A percentile compares a stretch with the other conserved stretches of the same genome.
Conservation (phyloP, 108 stramenopile species). For the Skeletonema grethae region DNA sequence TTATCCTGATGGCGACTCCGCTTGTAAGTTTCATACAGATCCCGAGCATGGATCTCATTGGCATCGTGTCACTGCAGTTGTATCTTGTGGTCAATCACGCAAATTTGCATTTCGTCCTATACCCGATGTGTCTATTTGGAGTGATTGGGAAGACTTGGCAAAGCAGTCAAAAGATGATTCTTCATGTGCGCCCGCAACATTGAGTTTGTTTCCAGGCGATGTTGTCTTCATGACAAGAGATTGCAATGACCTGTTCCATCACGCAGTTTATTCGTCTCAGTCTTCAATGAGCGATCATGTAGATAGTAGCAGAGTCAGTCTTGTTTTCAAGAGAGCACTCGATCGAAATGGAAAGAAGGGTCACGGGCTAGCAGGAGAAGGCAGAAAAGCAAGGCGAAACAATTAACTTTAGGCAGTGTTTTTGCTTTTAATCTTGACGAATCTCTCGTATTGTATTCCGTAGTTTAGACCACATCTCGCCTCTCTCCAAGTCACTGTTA, state of each 20-base stretch:
- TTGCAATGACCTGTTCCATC: slow-evolving; percentile 78
- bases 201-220: slow-evolving; percentile 69
- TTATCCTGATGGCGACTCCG: slow-evolving; percentile 66
- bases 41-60: slow-evolving; percentile 74
- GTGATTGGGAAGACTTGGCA: slow-evolving; percentile 44
- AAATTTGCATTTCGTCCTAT: slow-evolving; percentile 77
- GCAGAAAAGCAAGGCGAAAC: slow-evolving; percentile 41
- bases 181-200: slow-evolving; percentile 45
- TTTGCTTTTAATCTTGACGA: slow-evolving; percentile 11
- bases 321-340: slow-evolving; percentile 72
- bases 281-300: slow-evolving; percentile 14
- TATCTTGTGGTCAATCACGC: slow-evolving; percentile 51
- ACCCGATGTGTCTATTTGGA: slow-evolving; percentile 51
- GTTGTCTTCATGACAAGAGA: slow-evolving; percentile 63
- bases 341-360: slow-evolving; percentile 55
- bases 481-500: slow-evolving; percentile 57
- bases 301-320: slow-evolving; percentile 51
- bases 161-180: slow-evolving; percentile 29
- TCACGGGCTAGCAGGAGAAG: slow-evolving; percentile 58
- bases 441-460: slow-evolving; percentile 49
- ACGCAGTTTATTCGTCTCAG: slow-evolving; percentile 65
- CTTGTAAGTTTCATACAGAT: slow-evolving; percentile 77
- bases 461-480: slow-evolving; percentile 74
- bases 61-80: slow-evolving; percentile 68
- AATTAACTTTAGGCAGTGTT: background rate